A percentile compares a stretch with the other conserved stretches of the same genome.
phyloP scores from a whole-genome alignment of 164 flowering plant species.

The Houttuynia cordata region DNA sequence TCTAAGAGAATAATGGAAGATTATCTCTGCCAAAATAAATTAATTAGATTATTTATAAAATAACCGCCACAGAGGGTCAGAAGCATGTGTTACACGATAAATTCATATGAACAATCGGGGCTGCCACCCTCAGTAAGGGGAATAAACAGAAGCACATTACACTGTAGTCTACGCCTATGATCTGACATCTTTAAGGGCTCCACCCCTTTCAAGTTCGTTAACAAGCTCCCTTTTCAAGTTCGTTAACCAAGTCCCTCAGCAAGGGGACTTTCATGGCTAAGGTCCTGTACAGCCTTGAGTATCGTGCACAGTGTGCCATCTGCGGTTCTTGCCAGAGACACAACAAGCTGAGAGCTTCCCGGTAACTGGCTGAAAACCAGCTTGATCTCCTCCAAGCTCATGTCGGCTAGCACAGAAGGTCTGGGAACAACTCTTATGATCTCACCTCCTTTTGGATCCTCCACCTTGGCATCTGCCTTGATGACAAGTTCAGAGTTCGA shows the following conservation, averaged over 20 bases:
- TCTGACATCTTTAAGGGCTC: constrained; percentile 66
- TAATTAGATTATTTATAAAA: no score
- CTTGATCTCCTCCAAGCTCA: constrained; percentile 87
- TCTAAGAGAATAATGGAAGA: no score
- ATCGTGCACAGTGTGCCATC: constrained; percentile 97
- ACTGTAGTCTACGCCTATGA: constrained; percentile 14
- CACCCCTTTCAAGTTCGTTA: constrained; percentile 86
- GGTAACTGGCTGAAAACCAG: constrained; percentile 71
- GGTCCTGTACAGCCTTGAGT: constrained; percentile 84
- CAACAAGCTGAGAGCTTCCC: constrained; percentile 85
- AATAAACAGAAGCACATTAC: not conserved
- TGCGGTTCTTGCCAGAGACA: constrained; percentile 84
- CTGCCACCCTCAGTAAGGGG: not conserved
- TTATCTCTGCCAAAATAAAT: no score
- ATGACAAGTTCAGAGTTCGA: constrained; percentile 83
- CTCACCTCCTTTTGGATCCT: constrained; percentile 90
- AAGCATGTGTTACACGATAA: not conserved
- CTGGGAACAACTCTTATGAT: constrained; percentile 86
- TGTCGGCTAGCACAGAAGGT: constrained; percentile 67
- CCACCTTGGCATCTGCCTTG: constrained; percentile 80
- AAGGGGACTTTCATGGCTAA: constrained; percentile 96
- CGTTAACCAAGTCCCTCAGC: constrained; percentile 69
- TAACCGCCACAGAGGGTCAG: no score
- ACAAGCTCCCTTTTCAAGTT: constrained; percentile 90
- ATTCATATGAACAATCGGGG: not conserved